A percentile compares a stretch with the other conserved stretches of the same genome.
Conservation (phyloP, 139 green algal genomes). For the Volvox africanus region DNA sequence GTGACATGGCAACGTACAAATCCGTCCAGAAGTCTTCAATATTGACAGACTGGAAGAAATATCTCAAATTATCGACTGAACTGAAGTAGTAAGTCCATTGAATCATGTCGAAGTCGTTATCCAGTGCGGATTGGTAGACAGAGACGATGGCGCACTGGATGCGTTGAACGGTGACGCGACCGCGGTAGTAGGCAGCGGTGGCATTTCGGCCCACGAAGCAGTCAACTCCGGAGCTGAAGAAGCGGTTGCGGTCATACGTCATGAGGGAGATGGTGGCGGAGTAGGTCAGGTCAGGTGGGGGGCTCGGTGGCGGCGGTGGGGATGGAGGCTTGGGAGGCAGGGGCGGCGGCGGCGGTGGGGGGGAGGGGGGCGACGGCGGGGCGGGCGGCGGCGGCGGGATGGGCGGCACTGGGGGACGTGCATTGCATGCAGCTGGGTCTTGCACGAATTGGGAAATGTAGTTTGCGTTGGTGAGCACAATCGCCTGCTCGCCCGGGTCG, state of each 20-base stretch:
- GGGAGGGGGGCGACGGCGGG: background rate
- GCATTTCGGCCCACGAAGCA: conserved; percentile 18
- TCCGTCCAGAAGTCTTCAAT: conserved; percentile 25
- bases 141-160: conserved; percentile 17
- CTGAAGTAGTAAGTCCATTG: conserved; percentile 32
- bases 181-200: conserved; percentile 2
- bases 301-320: background rate
- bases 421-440: background rate
- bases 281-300: conserved; percentile 2
- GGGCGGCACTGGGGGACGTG: conserved; percentile 4
- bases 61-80: background rate
- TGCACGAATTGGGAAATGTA: conserved; percentile 24
- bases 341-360: background rate
- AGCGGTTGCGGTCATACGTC: background rate
- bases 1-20: conserved; percentile 1
- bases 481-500: background rate
- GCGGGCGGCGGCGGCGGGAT: background rate
- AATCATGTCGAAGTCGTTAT: conserved; percentile 27
- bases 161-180: background rate
- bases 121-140: background rate
- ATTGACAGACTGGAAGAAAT: conserved; percentile 41
- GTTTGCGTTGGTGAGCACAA: conserved; percentile 32
- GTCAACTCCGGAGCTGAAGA: conserved; percentile 33
- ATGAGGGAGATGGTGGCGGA: conserved; percentile 22
- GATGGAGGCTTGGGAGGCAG: background rate